phyloP scores from a whole-genome alignment of 805 yeast species.

The Ogataea zsoltii region DNA sequence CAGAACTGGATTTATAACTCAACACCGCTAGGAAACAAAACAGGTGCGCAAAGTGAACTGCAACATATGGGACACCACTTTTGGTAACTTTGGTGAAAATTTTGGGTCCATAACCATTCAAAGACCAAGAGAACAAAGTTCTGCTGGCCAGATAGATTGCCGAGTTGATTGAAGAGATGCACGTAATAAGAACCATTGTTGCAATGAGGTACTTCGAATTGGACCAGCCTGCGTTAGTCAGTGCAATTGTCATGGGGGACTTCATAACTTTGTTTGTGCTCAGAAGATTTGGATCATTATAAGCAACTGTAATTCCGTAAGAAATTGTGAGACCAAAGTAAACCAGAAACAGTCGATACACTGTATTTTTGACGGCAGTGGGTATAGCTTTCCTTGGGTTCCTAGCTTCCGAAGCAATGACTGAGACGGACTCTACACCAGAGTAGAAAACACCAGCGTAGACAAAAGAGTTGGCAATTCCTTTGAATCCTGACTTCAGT shows the following conservation, averaged over 20 bases:
- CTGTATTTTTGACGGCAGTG: slow-evolving; percentile 52
- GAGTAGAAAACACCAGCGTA: slow-evolving; percentile 61
- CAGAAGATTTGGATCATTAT: slow-evolving; percentile 45
- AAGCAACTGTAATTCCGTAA: slow-evolving; percentile 58
- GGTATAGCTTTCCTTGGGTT: slow-evolving; percentile 58
- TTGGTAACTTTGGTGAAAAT: slow-evolving; percentile 50
- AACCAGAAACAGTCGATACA: slow-evolving; percentile 52
- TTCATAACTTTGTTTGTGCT: slow-evolving; percentile 36
- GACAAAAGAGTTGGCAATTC: slow-evolving; percentile 55
- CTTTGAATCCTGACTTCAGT: slow-evolving; percentile 49
- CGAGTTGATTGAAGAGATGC: slow-evolving; percentile 66
- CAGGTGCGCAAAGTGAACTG: slow-evolving; percentile 52
- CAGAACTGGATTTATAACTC: slow-evolving; percentile 57
- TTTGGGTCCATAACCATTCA: slow-evolving; percentile 60
- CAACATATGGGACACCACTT: slow-evolving; percentile 60
- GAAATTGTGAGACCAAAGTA: slow-evolving; percentile 53
- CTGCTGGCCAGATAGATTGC: slow-evolving; percentile 67
- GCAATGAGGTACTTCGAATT: slow-evolving; percentile 39
- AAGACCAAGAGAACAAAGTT: slow-evolving; percentile 59
- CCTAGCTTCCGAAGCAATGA: slow-evolving; percentile 57
- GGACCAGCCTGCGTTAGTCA: slow-evolving; percentile 46
- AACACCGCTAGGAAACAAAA: slow-evolving; percentile 56
- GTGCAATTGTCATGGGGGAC: slow-evolving; percentile 46
- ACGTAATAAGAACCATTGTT: slow-evolving; percentile 56
- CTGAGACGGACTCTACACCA: slow-evolving; percentile 57